A percentile compares a stretch with the other conserved stretches of the same genome.
These are phyloP conservation scores for Spirogloea muscicola DNA, from an alignment of 139 green algal species.

Conservation along the genomic window DNA sequence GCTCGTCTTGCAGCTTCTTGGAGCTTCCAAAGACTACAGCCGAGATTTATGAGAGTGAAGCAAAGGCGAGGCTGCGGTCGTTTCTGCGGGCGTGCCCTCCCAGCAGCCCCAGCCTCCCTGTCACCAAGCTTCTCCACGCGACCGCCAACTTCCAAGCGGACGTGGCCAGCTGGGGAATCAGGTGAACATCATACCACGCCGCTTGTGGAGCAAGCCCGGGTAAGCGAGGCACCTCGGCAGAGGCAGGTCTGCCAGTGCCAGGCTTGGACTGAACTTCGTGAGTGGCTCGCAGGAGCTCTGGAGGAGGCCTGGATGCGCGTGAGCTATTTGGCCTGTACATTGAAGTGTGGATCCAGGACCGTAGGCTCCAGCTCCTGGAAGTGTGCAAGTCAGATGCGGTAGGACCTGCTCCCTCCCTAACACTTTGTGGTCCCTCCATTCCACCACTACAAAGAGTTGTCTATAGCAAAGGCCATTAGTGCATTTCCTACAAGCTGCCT, in stretches of 20 bases:
- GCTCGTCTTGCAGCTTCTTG: conserved; percentile 20
- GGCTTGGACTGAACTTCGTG: no score
- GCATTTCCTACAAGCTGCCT: no score
- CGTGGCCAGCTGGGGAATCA: conserved; percentile 23
- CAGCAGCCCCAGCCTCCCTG: conserved; percentile 2
- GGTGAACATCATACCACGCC: no score
- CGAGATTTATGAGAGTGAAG: conserved; percentile 30
- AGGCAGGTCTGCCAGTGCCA: no score
- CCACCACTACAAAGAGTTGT: no score
- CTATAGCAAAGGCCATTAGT: no score
- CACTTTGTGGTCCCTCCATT: no score
- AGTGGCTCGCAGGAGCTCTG: neutral
- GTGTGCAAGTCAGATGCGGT: conserved; percentile 28
- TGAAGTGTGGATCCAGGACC: conserved; percentile 24
- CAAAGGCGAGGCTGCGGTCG: neutral
- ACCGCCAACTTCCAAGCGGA: conserved; percentile 30
- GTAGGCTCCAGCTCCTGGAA: neutral
- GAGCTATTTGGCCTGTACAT: conserved; percentile 26
- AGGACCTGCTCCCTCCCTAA: no score
- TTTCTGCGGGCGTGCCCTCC: conserved; percentile 36
- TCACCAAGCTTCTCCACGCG: conserved; percentile 31
- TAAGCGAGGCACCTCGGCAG: no score
- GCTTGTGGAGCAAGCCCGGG: no score
- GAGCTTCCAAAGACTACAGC: conserved; percentile 30
- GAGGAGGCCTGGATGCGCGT: conserved; percentile 3